Base-by-base conservation (phyloP, 2,329 filamentous ascomycete genomes). In the Alternaria ventricosa region DNA sequence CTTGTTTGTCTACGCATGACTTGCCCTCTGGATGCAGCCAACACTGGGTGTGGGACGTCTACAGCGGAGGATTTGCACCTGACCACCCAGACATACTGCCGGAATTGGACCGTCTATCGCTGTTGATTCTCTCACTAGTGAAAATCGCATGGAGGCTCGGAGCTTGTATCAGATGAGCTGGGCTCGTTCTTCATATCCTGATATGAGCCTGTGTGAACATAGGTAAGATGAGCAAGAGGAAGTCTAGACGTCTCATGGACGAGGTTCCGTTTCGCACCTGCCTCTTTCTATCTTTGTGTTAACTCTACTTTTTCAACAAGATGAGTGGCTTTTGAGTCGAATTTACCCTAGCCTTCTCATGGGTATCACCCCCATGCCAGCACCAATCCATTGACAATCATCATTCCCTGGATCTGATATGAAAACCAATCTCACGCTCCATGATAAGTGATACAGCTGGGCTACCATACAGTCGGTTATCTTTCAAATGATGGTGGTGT, bases 371-470 rank as follows among this genome's bases (percentile, higher is more conserved):
- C 61, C 54, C 50, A 61, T 64, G 54, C 65, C 66, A 58, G 51
- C 45, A 64, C 68, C 61, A 66, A 66, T 73, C 58, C 44, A 4
- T 18, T 46, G 18, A 25, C n/a, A 28, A 3, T n/a, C 9, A 20
- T 70, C 67, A 55, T 55, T 59, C 47, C 57, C 60, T 69, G 49
- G 55, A 60, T 71, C 61, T 66, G 71, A 65, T 36, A 75, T 76
- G 75, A 76, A 65, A 56, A 57, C 55, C 36, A 49, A 65, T 51
- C 47, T 66, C 33, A 65, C 59, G 55, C 55, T 66, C 54, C 50
- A 56, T 36, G 65, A 64, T 47, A 1, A 20, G 1, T 4, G 18
- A 33, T n/a, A 53, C 72, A 49, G 27, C 74, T 60, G 70, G 70
- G 64, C 41, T 68, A 30, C n/a, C 20, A 12, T 12, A 11, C n/a